A percentile compares a stretch with the other conserved stretches of the same genome.
Conservation (phyloP, 2,329 filamentous ascomycete genomes). For the Madurella mycetomatis region DNA sequence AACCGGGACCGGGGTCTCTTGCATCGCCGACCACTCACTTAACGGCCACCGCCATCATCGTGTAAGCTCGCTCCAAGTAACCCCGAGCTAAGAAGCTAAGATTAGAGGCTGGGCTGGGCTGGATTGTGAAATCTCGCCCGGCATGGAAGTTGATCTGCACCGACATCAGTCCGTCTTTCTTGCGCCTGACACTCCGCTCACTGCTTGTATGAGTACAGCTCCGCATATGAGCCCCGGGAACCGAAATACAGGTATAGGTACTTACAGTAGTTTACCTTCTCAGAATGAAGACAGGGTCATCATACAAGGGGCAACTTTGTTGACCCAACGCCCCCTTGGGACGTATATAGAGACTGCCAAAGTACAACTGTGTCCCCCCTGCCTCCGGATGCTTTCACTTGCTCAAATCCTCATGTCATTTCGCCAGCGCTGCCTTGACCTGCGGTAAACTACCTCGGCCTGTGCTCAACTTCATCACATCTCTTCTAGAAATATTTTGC, state of each 20-base stretch:
- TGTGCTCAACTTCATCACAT: no score
- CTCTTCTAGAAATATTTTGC: no score
- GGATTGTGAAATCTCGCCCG: conserved; percentile 1
- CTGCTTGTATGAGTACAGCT: conserved; percentile 8
- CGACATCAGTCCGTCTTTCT: background rate
- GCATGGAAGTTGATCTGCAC: conserved; percentile 6
- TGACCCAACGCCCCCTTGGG: background rate
- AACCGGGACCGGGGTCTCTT: conserved; percentile 12
- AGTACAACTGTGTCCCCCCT: no score
- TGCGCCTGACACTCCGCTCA: background rate
- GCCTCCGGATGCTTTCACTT: no score
- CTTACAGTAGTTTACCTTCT: background rate
- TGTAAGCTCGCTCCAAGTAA: background rate
- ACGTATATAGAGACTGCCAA: background rate
- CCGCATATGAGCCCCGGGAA: background rate
- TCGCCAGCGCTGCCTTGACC: no score
- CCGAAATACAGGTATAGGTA: conserved; percentile 2
- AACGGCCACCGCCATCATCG: background rate
- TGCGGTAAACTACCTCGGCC: no score
- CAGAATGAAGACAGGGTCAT: background rate
- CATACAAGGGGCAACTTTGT: background rate
- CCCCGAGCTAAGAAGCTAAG: background rate
- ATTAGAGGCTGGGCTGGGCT: background rate
- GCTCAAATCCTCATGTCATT: no score
- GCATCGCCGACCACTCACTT: conserved; percentile 5